These are phyloP conservation scores for Claviceps sp. DNA, from an alignment of 2,329 filamentous ascomycete genomes.

Conservation along the genomic window DNA sequence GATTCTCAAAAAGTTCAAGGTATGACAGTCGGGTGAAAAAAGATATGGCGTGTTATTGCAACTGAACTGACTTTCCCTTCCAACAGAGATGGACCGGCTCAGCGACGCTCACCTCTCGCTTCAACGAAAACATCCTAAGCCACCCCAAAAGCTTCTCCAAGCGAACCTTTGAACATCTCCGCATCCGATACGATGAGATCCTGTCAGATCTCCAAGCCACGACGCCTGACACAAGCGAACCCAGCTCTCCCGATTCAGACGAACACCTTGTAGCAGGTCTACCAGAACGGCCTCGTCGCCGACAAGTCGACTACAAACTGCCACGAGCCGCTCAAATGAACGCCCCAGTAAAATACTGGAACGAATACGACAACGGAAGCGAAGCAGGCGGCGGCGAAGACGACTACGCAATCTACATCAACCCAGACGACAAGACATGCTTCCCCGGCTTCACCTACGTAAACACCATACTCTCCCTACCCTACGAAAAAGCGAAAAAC, in stretches of 20 bases:
- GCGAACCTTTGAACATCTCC: slow-evolving; percentile 45
- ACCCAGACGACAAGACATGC: slow-evolving; percentile 47
- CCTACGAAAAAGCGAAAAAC: slow-evolving; percentile 35
- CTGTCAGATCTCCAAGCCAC: slow-evolving; percentile 32
- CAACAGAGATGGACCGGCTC: slow-evolving; percentile 69
- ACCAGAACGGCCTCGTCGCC: slow-evolving; percentile 4
- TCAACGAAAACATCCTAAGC: slow-evolving; percentile 52
- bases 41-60: not conserved
- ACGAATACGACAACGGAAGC: slow-evolving; percentile 74
- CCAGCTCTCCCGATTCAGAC: slow-evolving; percentile 24
- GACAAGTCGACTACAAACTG: slow-evolving; percentile 15
- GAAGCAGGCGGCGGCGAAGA: slow-evolving; percentile 46
- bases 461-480: slow-evolving; percentile 34
- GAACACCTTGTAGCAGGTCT: slow-evolving; percentile 10
- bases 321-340: slow-evolving; percentile 17
- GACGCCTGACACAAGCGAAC: slow-evolving; percentile 25
- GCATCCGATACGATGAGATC: slow-evolving; percentile 37
- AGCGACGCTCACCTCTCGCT: slow-evolving; percentile 46
- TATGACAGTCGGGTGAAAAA: slow-evolving; percentile 11
- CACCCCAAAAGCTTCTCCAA: slow-evolving; percentile 60
- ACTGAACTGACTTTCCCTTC: not conserved
- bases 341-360: slow-evolving; percentile 52
- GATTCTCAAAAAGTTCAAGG: slow-evolving; percentile 72
- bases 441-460: slow-evolving; percentile 54
- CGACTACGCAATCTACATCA: slow-evolving; percentile 60